Conservation (phyloP, 805 yeast genomes). For the Candida orba region DNA sequence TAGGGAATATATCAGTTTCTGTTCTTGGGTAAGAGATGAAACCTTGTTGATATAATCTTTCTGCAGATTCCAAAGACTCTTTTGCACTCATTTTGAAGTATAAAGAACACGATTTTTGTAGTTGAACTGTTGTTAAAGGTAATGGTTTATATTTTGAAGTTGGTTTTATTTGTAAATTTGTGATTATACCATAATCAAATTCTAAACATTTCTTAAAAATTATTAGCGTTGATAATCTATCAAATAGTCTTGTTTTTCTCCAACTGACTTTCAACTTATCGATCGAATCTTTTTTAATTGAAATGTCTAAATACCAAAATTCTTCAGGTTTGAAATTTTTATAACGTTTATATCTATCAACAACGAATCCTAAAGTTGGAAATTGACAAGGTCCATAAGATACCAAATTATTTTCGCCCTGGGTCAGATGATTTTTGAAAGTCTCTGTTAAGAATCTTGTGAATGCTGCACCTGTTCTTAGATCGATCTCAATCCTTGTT, state of each 20-base stretch:
- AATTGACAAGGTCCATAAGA: constrained; percentile 95
- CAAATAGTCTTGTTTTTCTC: constrained; percentile 68
- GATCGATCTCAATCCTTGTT: constrained; percentile 80
- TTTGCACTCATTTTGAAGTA: constrained; percentile 75
- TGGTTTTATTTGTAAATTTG: constrained; percentile 47
- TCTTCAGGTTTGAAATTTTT: constrained; percentile 65
- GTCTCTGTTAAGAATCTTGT: constrained; percentile 69
- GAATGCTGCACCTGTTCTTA: constrained; percentile 83
- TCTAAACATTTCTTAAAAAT: constrained; percentile 64
- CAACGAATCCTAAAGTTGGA: constrained; percentile 94
- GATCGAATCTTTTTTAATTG: constrained; percentile 30
- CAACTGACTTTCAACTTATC: constrained; percentile 46
- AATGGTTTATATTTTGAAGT: constrained; percentile 75
- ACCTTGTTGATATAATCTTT: constrained; percentile 77
- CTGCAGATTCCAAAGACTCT: constrained; percentile 70
- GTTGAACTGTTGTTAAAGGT: constrained; percentile 89
- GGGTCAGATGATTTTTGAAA: constrained; percentile 24
- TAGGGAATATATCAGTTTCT: constrained; percentile 86
- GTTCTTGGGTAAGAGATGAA: constrained; percentile 94
- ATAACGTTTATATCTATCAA: constrained; percentile 78
- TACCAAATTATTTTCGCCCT: constrained; percentile 14
- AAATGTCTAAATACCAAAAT: constrained; percentile 69
- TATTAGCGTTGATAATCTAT: constrained; percentile 53
- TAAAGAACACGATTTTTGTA: constrained; percentile 80
- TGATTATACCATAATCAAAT: constrained; percentile 42